Conservation (phyloP, 2,329 filamentous ascomycete species). For the Madurella mycetomatis region DNA sequence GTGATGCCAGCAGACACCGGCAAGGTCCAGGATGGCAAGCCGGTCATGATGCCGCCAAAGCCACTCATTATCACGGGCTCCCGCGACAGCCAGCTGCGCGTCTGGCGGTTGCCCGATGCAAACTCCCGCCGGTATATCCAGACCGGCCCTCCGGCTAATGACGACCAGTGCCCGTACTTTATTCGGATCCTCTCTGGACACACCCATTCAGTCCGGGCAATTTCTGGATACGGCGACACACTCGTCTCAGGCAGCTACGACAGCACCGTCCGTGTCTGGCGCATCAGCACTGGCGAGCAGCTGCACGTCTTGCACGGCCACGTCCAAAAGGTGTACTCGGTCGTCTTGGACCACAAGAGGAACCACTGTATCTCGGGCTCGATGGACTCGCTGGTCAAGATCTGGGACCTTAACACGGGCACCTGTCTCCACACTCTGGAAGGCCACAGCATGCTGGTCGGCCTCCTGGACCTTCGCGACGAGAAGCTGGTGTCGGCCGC, state of each 20-base stretch:
- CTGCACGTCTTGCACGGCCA: constrained; percentile 83
- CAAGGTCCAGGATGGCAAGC: constrained; percentile 63
- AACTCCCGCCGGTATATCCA: constrained; percentile 76
- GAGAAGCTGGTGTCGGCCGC: constrained; percentile 91
- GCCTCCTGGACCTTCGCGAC: constrained; percentile 81
- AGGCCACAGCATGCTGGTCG: constrained; percentile 87
- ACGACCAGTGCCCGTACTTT: constrained; percentile 88
- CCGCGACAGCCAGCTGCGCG: constrained; percentile 85
- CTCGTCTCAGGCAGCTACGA: constrained; percentile 98
- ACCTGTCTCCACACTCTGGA: constrained; percentile 83
- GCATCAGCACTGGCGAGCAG: constrained; percentile 89
- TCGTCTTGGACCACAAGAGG: constrained; percentile 85
- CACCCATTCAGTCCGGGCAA: constrained; percentile 89
- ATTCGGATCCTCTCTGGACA: constrained; percentile 83
- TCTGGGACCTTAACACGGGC: constrained; percentile 90
- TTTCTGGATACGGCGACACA: constrained; percentile 90
- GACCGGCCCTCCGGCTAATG: constrained; percentile 66
- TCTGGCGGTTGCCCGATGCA: constrained; percentile 87
- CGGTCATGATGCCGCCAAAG: constrained; percentile 87
- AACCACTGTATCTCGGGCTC: constrained; percentile 96
- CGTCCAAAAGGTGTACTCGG: constrained; percentile 91
- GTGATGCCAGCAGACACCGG: constrained; percentile 80
- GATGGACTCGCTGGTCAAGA: constrained; percentile 97
- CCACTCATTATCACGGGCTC: constrained; percentile 97
- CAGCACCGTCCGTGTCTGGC: constrained; percentile 92